phyloP scores from a whole-genome alignment of 2,329 filamentous ascomycete genomes.

The Sclerotinia trifoliorum region DNA sequence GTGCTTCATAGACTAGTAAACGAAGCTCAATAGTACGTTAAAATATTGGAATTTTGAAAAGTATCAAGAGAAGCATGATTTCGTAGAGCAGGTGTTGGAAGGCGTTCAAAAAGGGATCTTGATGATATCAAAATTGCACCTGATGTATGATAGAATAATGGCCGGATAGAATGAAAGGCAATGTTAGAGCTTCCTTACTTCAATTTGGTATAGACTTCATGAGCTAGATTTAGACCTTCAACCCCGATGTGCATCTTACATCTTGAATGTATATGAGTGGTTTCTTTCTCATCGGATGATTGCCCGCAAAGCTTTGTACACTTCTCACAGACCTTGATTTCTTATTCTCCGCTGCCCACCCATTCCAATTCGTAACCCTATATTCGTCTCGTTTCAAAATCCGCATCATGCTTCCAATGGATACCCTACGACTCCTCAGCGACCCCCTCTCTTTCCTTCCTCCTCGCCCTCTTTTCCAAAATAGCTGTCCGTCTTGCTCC shows the following conservation, averaged over 20 bases:
- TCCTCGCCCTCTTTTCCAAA: constrained; percentile 84
- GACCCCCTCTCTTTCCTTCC: constrained; percentile 63
- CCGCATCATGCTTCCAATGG: not conserved
- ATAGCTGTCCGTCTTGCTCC: constrained; percentile 75
- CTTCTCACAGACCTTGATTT: not conserved
- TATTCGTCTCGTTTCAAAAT: not conserved
- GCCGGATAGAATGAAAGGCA: constrained; percentile 10
- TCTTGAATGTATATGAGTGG: not conserved
- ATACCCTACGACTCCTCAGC: constrained; percentile 36
- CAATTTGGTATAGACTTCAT: not conserved
- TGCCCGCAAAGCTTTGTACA: constrained; percentile 18
- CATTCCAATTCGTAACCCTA: not conserved
- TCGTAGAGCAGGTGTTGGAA: not conserved
- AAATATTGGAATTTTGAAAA: not conserved
- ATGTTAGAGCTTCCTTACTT: not conserved
- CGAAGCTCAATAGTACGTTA: constrained; percentile 35
- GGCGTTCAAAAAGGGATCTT: constrained; percentile 3
- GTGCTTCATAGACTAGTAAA: constrained; percentile 63
- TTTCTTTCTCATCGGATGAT: constrained; percentile 7
- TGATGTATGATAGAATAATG: constrained; percentile 29
- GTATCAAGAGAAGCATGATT: not conserved
- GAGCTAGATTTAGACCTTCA: not conserved
- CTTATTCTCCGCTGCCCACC: not conserved
- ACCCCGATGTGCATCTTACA: not conserved
- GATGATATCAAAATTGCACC: constrained; percentile 15